A percentile compares a stretch with the other conserved stretches of the same genome.
phyloP scores from a whole-genome alignment of 2,329 filamentous ascomycete species.

The Cladosporium sp. region DNA sequence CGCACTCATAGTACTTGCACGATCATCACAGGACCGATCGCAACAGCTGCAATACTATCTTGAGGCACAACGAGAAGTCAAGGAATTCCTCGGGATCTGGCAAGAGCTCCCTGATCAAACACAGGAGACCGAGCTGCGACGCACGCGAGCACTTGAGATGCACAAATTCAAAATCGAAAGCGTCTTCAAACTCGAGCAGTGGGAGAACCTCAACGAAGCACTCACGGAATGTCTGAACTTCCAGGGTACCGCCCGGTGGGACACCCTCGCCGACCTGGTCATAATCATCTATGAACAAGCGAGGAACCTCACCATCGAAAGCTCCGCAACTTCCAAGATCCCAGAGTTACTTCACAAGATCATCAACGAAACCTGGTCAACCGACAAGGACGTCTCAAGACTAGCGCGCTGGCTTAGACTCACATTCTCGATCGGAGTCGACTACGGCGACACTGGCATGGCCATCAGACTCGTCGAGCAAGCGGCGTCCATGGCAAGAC shows the following conservation, averaged over 20 bases:
- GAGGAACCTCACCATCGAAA: conserved; percentile 22
- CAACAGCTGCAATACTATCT: conserved; percentile 58
- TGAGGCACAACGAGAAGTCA: conserved; percentile 59
- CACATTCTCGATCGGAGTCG: conserved; percentile 57
- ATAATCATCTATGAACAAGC: conserved; percentile 39
- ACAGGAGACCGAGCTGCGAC: conserved; percentile 25
- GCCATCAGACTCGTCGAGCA: conserved; percentile 54
- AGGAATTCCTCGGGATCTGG: conserved; percentile 5
- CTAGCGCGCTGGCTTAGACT: conserved; percentile 75
- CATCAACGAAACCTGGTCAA: conserved; percentile 60
- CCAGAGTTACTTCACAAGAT: conserved; percentile 54
- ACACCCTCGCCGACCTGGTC: conserved; percentile 44
- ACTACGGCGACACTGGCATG: conserved; percentile 22
- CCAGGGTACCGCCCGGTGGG: conserved; percentile 34
- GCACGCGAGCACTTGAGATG: conserved; percentile 59
- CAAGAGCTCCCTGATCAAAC: conserved; percentile 33
- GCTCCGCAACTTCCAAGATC: conserved; percentile 18
- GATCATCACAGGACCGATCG: conserved; percentile 42
- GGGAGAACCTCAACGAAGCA: conserved; percentile 60
- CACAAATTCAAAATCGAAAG: conserved; percentile 77
- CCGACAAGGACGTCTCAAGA: conserved; percentile 50
- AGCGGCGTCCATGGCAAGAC: conserved; percentile 49
- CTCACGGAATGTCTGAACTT: conserved; percentile 42
- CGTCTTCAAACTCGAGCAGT: conserved; percentile 60
- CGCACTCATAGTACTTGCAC: conserved; percentile 44